phyloP scores from a whole-genome alignment of 345 rosid genomes.

The Pistacia vera region DNA sequence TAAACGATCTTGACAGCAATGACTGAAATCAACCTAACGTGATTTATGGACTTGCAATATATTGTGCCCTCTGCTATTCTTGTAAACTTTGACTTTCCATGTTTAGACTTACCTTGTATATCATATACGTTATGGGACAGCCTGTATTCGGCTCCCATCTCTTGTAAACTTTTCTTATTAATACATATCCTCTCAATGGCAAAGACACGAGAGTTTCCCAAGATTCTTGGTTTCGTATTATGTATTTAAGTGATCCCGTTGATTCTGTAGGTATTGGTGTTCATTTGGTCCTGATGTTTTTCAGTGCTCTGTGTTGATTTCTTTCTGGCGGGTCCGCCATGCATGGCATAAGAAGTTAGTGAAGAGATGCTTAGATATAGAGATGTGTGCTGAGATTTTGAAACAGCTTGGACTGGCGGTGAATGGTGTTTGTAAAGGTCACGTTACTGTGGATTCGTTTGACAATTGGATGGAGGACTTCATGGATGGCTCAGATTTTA shows the following conservation, averaged over 20 bases:
- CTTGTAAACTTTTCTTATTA: no score
- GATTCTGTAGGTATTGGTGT: slow-evolving; percentile 86
- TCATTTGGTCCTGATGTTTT: slow-evolving; percentile 98
- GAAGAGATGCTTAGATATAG: slow-evolving; percentile 69
- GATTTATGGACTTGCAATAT: no score
- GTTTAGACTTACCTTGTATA: no score
- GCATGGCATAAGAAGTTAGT: slow-evolving; percentile 90
- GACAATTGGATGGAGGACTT: slow-evolving; percentile 73
- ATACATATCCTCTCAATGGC: no score
- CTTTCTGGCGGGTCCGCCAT: slow-evolving; percentile 87
- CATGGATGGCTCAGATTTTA: slow-evolving; percentile 54
- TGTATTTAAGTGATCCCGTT: slow-evolving; percentile 18
- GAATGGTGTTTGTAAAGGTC: slow-evolving; percentile 67
- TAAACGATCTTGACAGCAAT: no score
- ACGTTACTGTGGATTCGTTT: slow-evolving; percentile 47
- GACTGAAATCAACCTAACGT: no score
- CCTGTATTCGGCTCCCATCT: no score
- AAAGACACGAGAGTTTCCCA: no score
- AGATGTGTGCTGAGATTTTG: slow-evolving; percentile 57
- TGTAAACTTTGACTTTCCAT: no score
- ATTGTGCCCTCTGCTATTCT: no score
- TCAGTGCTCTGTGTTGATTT: slow-evolving; percentile 79
- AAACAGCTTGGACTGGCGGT: slow-evolving; percentile 60
- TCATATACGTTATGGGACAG: no score
- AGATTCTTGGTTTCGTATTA: no score